Evolutionary conservation across 2,329 filamentous ascomycete genomes (phyloP).

Genomic region (Penicillium sp.): DNA sequence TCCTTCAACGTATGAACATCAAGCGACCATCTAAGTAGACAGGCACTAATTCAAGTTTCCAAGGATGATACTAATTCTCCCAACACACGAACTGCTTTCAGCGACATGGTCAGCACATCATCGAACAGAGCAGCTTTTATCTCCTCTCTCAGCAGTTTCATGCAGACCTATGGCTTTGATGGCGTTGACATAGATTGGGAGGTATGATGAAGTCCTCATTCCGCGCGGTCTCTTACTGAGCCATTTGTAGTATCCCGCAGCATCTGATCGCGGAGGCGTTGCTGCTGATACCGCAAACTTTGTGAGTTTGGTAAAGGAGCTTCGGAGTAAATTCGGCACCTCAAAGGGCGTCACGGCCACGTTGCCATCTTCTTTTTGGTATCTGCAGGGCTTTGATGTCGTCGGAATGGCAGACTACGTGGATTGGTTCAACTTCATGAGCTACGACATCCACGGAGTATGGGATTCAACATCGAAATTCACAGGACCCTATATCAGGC

Average conservation of each 20-base stretch:
- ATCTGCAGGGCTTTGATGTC: constrained; percentile 24
- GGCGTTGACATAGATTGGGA: constrained; percentile 48
- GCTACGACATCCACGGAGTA: constrained; percentile 24
- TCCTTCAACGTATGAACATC: constrained; percentile 24
- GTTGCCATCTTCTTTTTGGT: constrained; percentile 11
- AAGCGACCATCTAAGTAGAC: too few relatives aligned
- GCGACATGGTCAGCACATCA: constrained; percentile 14
- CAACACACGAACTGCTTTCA: neutral
- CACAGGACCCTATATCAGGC: constrained; percentile 17
- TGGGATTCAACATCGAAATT: constrained; percentile 3
- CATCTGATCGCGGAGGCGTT: constrained; percentile 37
- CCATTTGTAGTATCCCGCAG: constrained; percentile 24
- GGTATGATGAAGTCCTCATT: neutral
- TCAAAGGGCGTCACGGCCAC: too few relatives aligned
- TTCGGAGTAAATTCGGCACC: constrained; percentile 7
- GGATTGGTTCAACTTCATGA: constrained; percentile 12
- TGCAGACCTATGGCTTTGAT: constrained; percentile 42
- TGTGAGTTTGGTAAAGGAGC: constrained; percentile 17
- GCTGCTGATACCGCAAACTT: constrained; percentile 33
- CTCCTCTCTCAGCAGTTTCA: constrained; percentile 33
- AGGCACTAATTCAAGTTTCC: too few relatives aligned
- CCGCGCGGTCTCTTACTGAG: neutral
- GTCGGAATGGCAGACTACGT: neutral
- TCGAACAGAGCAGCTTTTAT: constrained; percentile 32
- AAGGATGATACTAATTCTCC: too few relatives aligned